A percentile compares a stretch with the other conserved stretches of the same genome.
Conservation (phyloP, 352 stramenopile genomes). For the Globisporangium camurandrum region DNA sequence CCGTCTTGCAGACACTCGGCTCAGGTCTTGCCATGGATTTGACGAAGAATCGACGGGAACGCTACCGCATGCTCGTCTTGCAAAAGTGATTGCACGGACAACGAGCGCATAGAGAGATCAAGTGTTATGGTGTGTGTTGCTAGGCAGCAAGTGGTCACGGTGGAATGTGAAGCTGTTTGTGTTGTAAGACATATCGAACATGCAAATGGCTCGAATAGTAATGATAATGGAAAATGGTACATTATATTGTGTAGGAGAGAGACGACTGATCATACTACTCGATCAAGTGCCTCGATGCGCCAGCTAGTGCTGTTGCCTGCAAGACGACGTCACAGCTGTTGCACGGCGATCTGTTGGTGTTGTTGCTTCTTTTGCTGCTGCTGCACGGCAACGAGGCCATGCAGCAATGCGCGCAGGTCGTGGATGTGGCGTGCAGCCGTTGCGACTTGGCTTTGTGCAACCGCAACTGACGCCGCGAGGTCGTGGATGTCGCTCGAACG, state of each 20-base stretch:
- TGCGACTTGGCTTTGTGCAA: slow-evolving; percentile 3
- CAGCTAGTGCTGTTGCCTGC: too few relatives aligned
- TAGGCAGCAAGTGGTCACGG: slow-evolving; percentile 1
- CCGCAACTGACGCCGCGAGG: slow-evolving; percentile 4
- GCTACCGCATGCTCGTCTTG: slow-evolving; percentile 58
- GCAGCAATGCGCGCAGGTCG: slow-evolving; percentile 3
- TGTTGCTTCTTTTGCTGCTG: not conserved
- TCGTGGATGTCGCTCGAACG: not conserved
- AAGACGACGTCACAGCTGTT: too few relatives aligned
- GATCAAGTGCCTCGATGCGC: too few relatives aligned
- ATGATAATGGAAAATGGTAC: too few relatives aligned
- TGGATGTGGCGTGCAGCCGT: slow-evolving; percentile 9
- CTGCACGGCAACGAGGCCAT: not conserved
- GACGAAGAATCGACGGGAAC: slow-evolving; percentile 52
- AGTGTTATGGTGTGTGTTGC: slow-evolving; percentile 2
- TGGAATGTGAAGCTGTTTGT: too few relatives aligned
- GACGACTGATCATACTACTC: too few relatives aligned
- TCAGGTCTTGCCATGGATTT: slow-evolving; percentile 51
- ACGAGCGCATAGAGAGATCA: not conserved
- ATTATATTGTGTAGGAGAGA: too few relatives aligned
- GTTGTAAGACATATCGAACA: too few relatives aligned
- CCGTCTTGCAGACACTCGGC: slow-evolving; percentile 28
- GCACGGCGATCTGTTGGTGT: not conserved
- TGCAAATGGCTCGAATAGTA: too few relatives aligned
- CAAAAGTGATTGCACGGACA: slow-evolving; percentile 36